Conservation (phyloP, 2,329 filamentous ascomycete genomes). For the Fonsecaea nubica region DNA sequence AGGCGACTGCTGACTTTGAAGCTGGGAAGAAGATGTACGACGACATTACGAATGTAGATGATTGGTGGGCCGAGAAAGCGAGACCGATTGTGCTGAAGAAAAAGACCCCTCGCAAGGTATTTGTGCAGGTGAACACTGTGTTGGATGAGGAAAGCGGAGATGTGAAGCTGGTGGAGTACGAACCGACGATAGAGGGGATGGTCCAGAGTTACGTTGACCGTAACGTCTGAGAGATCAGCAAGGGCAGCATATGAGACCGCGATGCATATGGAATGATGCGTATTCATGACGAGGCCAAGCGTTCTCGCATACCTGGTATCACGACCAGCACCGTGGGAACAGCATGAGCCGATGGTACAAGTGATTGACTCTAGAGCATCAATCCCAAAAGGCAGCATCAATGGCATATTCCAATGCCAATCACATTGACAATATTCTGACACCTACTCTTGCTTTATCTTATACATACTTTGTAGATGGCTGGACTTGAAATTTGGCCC, state of each 20-base stretch:
- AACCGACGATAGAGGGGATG: constrained; percentile 78
- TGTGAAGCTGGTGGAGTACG: constrained; percentile 83
- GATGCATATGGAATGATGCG: background rate
- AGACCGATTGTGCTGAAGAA: constrained; percentile 67
- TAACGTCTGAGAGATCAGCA: constrained; percentile 44
- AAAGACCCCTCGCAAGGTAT: constrained; percentile 71
- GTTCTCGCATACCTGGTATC: background rate
- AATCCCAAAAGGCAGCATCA: background rate
- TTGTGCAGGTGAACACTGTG: constrained; percentile 90
- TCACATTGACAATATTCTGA: too few species aligned
- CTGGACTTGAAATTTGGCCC: too few species aligned
- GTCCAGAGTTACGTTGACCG: constrained; percentile 79
- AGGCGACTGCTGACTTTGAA: constrained; percentile 83
- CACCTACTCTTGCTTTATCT: too few species aligned
- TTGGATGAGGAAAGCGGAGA: constrained; percentile 71
- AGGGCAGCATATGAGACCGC: background rate
- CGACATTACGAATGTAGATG: constrained; percentile 80
- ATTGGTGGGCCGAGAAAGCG: constrained; percentile 83
- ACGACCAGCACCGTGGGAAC: background rate
- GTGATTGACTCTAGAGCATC: background rate
- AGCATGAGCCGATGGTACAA: background rate
- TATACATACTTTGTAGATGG: too few species aligned
- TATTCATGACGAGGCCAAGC: background rate
- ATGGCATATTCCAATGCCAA: too few species aligned
- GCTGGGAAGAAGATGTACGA: constrained; percentile 80